Base-by-base conservation (phyloP, 305 asterid species). In the Withania somnifera region DNA sequence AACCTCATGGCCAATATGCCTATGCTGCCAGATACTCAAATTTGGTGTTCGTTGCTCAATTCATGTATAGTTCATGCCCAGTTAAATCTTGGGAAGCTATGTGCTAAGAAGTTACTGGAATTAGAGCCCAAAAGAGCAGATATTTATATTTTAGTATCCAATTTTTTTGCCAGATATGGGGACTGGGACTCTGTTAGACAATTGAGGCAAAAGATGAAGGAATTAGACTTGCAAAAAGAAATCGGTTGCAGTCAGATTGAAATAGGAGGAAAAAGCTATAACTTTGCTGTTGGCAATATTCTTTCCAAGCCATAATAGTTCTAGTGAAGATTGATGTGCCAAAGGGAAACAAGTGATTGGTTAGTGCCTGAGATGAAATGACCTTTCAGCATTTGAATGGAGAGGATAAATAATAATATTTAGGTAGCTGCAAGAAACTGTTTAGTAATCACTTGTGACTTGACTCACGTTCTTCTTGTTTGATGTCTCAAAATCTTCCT, bases 161-260 rank as follows among this genome's bases (percentile, higher is more conserved):
- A 86, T 52, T 82, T 84, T 42, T 82, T 40, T 66, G 87, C 89
- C 66, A 77, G 58, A 75, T 79, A 26, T 54, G 86, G 84, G 13
- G 82, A 60, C 51, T 86, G 87, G 87, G 86, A 79, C 67, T 68
- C 81, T 38, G 89, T 78, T 20, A 79, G 79, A 77, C 81, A 77
- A 57, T 66, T 84, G 51, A 63, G 89, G 36, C 36, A 83, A 50
- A 71, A 53, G 63, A 82, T 86, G 86, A 84, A 84, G 61, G 78
- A 73, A 30, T 32, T 82, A 34, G 63, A 69, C 36, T 67, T 84
- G 54, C 71, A 34, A 69, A 86, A 86, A 75, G 87, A 82, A 60
- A 84, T 54, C 19, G 89, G 87, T 1, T 84, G 84, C 77, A 84
- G 89, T 84, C 76, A 80, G 85, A 86, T 83, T 69, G 87, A 86